These are phyloP conservation scores for Fusarium coicis DNA, from an alignment of 2,329 filamentous ascomycete species.

Conservation along the genomic window DNA sequence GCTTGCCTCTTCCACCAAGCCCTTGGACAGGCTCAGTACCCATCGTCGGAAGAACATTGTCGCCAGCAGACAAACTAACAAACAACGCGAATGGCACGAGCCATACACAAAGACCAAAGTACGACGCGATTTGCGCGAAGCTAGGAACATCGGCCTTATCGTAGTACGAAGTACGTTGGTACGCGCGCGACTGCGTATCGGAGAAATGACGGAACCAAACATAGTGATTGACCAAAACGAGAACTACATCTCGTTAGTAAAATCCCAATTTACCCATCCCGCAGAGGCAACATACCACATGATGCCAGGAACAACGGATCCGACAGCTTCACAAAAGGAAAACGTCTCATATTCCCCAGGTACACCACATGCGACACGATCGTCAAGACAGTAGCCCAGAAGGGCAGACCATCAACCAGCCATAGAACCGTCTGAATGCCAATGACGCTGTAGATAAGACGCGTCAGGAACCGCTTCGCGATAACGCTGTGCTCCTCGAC, in stretches of 20 bases:
- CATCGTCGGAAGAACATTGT: constrained; percentile 95
- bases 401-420: constrained; percentile 86
- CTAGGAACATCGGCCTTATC: constrained; percentile 74
- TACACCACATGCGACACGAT: constrained; percentile 87
- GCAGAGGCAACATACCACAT: constrained; percentile 68
- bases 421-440: constrained; percentile 78
- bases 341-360: constrained; percentile 81
- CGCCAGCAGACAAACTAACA: constrained; percentile 90
- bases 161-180: constrained; percentile 70
- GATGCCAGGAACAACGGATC: constrained; percentile 89
- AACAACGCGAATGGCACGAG: constrained; percentile 95
- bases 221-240: constrained; percentile 92
- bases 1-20: constrained; percentile 59
- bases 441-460: constrained; percentile 86
- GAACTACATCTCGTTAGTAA: constrained; percentile 58
- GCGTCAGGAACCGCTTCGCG: constrained; percentile 85
- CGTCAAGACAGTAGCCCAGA: constrained; percentile 77
- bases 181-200: constrained; percentile 65
- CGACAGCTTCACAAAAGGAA: constrained; percentile 82
- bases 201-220: constrained; percentile 97
- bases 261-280: accelerated
- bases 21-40: constrained; percentile 69
- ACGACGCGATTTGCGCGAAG: constrained; percentile 95
- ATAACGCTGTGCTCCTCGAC: constrained; percentile 98
- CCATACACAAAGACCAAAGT: constrained; percentile 97